Evolutionary conservation across 139 green algal genomes (phyloP).

Genomic region (Chloropicon primus): DNA sequence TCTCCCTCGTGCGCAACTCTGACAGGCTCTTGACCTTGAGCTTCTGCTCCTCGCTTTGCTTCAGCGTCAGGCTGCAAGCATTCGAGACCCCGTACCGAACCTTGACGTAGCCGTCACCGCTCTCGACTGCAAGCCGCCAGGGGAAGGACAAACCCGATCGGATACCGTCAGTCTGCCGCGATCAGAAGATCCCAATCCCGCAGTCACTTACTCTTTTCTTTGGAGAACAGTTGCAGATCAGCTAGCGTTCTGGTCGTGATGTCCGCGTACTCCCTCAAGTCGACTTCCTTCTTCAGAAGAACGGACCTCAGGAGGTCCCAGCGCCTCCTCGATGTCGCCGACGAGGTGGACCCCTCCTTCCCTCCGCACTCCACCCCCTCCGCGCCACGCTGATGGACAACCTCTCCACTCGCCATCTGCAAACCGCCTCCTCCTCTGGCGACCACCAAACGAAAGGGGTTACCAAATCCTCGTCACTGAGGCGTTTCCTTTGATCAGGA

Average conservation of each 20-base stretch:
- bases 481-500: too few species aligned
- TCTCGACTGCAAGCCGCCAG: too few species aligned
- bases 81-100: neutral
- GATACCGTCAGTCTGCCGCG: too few species aligned
- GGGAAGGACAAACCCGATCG: too few species aligned
- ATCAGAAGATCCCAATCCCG: too few species aligned
- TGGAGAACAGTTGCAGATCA: neutral
- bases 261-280: neutral
- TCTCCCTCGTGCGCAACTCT: neutral
- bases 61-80: neutral
- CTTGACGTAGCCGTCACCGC: neutral
- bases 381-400: neutral
- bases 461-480: too few species aligned
- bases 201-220: too few species aligned
- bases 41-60: neutral
- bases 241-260: neutral
- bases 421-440: too few species aligned
- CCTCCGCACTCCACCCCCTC: neutral
- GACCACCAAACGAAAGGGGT: too few species aligned
- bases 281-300: neutral
- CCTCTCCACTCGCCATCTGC: too few species aligned
- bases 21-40: neutral
- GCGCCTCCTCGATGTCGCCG: neutral
- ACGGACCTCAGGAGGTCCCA: neutral
- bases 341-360: neutral